Percentiles rank a stretch among this genome's conserved stretches.
These are phyloP conservation scores for Pythium rhizo-oryzae DNA, from an alignment of 352 stramenopile species.

Conservation along the genomic window DNA sequence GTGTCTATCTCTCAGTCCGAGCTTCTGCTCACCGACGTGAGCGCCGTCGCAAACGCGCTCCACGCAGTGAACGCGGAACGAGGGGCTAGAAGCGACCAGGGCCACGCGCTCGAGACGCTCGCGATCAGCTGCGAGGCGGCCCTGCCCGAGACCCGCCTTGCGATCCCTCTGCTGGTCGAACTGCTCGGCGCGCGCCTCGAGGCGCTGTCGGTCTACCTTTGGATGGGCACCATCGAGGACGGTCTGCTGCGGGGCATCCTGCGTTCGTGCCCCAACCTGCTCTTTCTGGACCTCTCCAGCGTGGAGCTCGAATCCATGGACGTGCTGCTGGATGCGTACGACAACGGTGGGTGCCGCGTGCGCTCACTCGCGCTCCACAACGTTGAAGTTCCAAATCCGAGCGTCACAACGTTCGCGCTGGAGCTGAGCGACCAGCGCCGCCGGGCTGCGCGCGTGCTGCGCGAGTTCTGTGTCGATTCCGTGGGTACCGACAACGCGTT, in stretches of 20 bases:
- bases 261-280: not conserved
- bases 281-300: constrained; percentile 20
- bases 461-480: constrained; percentile 13
- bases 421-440: constrained; percentile 4
- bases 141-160: not conserved
- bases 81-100: not conserved
- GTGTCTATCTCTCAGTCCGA: constrained; percentile 14
- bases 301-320: constrained; percentile 22
- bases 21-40: not conserved
- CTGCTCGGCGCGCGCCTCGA: constrained; percentile 4
- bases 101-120: constrained; percentile 15
- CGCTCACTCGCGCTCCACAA: constrained; percentile 15
- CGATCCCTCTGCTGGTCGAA: not conserved
- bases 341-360: constrained; percentile 12
- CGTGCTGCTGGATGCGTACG: constrained; percentile 21
- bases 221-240: not conserved
- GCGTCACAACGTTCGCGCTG: constrained; percentile 5
- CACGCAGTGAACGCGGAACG: not conserved
- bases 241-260: not conserved
- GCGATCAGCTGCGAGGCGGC: constrained; percentile 3
- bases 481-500: constrained; percentile 2
- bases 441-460: not conserved
- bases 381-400: not conserved
- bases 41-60: not conserved
- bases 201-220: constrained; percentile 10